Evolutionary conservation across 2,329 filamentous ascomycete species (phyloP), one percentile per base, ranked within the genome.

Genomic region (Colletotrichum chlorophyti): DNA sequence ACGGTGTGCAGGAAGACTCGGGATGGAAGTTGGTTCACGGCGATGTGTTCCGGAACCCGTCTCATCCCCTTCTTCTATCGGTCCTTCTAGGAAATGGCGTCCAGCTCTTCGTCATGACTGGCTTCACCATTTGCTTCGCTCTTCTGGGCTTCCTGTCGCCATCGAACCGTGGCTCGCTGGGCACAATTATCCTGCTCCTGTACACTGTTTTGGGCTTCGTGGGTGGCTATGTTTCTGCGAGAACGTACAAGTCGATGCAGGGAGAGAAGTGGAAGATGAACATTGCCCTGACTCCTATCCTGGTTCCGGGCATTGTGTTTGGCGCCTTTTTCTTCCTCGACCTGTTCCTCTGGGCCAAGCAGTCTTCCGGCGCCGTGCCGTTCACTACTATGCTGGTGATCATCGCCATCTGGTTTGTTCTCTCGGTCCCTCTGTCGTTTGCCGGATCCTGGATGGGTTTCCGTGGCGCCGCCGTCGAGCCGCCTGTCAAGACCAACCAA

Each of bases 1-100:
- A 98, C 68, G 94, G 93, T 29, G 91, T 98, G 1, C 93, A 97
- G 73, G 95, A 99, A 70, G 95, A 99, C 73, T 97, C 93, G 9
- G 95, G 95, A 61, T 99, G 95, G 95, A 99, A 99, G 76, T 79
- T 99, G 43, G 93, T 99, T 1, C 95, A 99, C 68, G 95, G 95
- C 51, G 95, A 99, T 72, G 94, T 98, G 27, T 99, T 99, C 83
- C 90, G 95, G 54, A 88, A 89, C 10, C 95, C 95, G 4, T 86
- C 88, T 64, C 88, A 91, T 60, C 91, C 93, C 1, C 82, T 99
- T 24, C 79, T 97, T 12, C 83, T 99, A 17, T 93, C 93, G 53
- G 82, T 99, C 6, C 83, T 99, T 63, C 83, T 97, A 37, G 95
- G 95, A 58, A 98, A 96, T 70, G 95, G 95, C 61, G 92, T 91